Evolutionary conservation across 2,329 filamentous ascomycete species (phyloP), one percentile per base, ranked within the genome.

Genomic region (Clathrospora elynae): DNA sequence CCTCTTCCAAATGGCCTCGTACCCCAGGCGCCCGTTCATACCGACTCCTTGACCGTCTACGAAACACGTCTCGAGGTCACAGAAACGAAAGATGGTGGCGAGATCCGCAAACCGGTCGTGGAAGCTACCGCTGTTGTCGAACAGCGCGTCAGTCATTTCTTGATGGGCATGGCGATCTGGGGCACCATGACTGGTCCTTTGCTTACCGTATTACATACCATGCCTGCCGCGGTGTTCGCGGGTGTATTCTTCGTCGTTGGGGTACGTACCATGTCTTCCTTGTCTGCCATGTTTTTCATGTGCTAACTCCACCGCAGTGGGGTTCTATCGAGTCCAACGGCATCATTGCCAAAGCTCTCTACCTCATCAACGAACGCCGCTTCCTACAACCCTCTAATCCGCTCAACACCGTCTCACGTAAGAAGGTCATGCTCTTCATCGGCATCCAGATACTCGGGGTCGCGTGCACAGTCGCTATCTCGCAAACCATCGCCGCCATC

Each of bases 231-330:
- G 0, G 68, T 80, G 0, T 79, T 81, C 52, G 73, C 71, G 1
- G 78, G 78, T 2, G 75, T 80, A 1, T 80, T 80, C 63, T 80
- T 80, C 51, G 73, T 78, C 11, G 76, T 81, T n/a, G 78, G 78
- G 10, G 60, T 42, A 75, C 69, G 59, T 39, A 20, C 9, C 8
- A 6, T 13, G 14, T n/a, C 12, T 25, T 14, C 10, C 31, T 11
- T 4, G 14, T 4, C 11, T 20, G 22, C 31, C 29, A n/a, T 6
- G 4, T 17, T 7, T 2, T 14, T 20, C 8, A 4, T 25, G 10
- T 46, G 42, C 39, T 45, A 33, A 44, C 12, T 4, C 5, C 17
- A 13, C 7, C 10, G 13, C 29, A 73, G 66, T 74, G 71, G 71
- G 72, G 72, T 2, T 74, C 71, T 1, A 63, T 66, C 11, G 59